Evolutionary conservation across 768 basidiomycete genomes (phyloP).

Genomic region (Psilocybe cubensis): DNA sequence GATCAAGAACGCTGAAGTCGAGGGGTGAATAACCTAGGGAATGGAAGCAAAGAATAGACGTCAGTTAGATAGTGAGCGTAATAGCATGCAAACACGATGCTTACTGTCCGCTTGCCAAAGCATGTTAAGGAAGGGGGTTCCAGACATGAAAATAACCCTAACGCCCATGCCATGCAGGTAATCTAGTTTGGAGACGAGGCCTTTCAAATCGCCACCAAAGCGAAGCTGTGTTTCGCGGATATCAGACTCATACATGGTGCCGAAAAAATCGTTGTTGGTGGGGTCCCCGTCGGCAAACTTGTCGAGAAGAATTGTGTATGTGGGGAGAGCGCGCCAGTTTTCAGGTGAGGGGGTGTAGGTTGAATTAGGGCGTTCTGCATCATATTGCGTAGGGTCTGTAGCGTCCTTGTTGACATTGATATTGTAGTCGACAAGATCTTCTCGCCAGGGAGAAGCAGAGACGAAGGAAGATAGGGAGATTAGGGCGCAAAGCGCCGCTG

Average conservation of each 20-base stretch:
- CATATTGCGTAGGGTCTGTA: constrained; percentile 39
- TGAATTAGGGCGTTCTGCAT: constrained; percentile 62
- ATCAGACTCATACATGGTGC: constrained; percentile 80
- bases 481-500: constrained; percentile 44
- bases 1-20: constrained; percentile 89
- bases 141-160: constrained; percentile 85
- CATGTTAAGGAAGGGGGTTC: constrained; percentile 94
- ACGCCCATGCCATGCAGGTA: constrained; percentile 92
- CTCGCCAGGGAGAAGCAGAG: constrained; percentile 66
- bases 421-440: constrained; percentile 73
- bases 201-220: constrained; percentile 87
- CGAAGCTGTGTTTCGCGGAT: constrained; percentile 89
- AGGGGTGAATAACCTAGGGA: constrained; percentile 86
- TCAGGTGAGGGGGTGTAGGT: constrained; percentile 78
- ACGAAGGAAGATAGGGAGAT: constrained; percentile 41
- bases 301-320: constrained; percentile 85
- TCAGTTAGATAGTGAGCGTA: constrained; percentile 4
- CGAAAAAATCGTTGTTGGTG: constrained; percentile 88
- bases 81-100: constrained; percentile 32
- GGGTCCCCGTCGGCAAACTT: constrained; percentile 96
- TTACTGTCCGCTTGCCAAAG: constrained; percentile 95
- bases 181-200: constrained; percentile 74
- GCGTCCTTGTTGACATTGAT: constrained; percentile 80
- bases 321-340: constrained; percentile 86
- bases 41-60: constrained; percentile 17